These are phyloP conservation scores for Harringtonia aguacate DNA, from an alignment of 2,329 filamentous ascomycete species.

Conservation along the genomic window DNA sequence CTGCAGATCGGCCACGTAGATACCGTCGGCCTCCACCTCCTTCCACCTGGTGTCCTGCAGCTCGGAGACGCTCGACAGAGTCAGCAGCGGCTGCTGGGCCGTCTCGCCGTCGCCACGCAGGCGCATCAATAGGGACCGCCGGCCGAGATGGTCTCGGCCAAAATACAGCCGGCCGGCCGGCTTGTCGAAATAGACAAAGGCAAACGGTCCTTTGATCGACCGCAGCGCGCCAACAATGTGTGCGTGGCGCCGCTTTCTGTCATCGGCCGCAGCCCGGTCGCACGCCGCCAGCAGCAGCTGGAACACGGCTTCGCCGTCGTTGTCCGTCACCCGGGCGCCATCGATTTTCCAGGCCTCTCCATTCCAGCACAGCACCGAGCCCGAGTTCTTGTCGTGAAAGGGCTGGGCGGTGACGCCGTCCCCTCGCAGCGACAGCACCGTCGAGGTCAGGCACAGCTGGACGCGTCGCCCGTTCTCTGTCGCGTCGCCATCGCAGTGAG, in stretches of 20 bases:
- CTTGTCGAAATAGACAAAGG: conserved; percentile 74
- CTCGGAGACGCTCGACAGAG: conserved; percentile 63
- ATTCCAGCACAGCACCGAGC: conserved; percentile 85
- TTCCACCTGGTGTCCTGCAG: conserved; percentile 43
- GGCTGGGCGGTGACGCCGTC: conserved; percentile 63
- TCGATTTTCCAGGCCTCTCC: conserved; percentile 83
- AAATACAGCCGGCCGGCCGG: conserved; percentile 56
- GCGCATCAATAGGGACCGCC: conserved; percentile 65
- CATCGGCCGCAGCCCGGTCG: conserved; percentile 12
- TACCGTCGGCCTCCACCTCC: conserved; percentile 77
- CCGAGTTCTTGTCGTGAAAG: conserved; percentile 42
- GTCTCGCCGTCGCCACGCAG: conserved; percentile 19
- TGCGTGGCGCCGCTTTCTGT: neutral
- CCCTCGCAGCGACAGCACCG: conserved; percentile 84
- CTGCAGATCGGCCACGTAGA: conserved; percentile 57
- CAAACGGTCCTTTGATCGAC: conserved; percentile 70
- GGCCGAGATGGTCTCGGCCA: conserved; percentile 76
- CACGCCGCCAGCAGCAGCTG: conserved; percentile 39
- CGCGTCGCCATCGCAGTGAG: conserved; percentile 14
- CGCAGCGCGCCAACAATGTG: conserved; percentile 37
- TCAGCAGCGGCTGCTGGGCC: conserved; percentile 30
- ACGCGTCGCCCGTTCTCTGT: conserved; percentile 11
- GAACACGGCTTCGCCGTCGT: conserved; percentile 69
- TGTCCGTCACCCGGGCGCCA: conserved; percentile 49
- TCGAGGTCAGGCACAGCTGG: conserved; percentile 60